Base-by-base conservation (phyloP, 1,284 basidiomycete species). In the Melampsora americana region DNA sequence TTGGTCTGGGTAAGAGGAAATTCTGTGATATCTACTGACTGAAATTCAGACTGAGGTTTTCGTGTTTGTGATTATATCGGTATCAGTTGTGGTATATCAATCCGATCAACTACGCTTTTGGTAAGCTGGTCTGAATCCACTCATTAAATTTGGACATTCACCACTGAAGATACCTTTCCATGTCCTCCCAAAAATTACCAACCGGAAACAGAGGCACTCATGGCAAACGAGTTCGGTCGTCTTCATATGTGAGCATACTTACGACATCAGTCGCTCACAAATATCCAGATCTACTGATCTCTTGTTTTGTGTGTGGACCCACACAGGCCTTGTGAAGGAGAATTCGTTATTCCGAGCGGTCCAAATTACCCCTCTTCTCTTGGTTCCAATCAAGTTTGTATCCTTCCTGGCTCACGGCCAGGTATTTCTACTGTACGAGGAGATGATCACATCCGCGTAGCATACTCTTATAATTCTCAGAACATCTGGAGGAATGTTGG, bases 31-130 rank as follows among this genome's bases (percentile, higher is more conserved):
- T 64, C 28, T 32, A 28, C n/a, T 59, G 14, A 12, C 28, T 7
- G 53, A 2, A 16, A 59, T 9, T 59, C 11, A 59, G 53, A 9
- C 28, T 59, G 53, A 28, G 23, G 28, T 16, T 23, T 9, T 9
- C 53, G 9, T 93, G 81, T 93, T 92, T 83, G 88, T 86, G 84
- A 87, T 90, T 11, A 87, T 90, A 46, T 7, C 9, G 26, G 16
- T 46, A 18, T 30, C 23, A 35, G 64, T 42, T 66, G 35, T 28
- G 14, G 30, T 42, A 28, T 39, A 66, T 42, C 16, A 42, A 62
- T 62, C 61, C 61, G 6, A 62, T 62, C 61, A 62, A 32, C 28
- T 62, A 62, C 28, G 23, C 28, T 11, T 62, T 62, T 62, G 26
- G 39, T 42, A 42, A 42, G 39, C 4, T 42, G 53, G 53, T 56